These are phyloP conservation scores for Dalechampia spathulata DNA, from an alignment of 441 rosid genomes.

Conservation along the genomic window DNA sequence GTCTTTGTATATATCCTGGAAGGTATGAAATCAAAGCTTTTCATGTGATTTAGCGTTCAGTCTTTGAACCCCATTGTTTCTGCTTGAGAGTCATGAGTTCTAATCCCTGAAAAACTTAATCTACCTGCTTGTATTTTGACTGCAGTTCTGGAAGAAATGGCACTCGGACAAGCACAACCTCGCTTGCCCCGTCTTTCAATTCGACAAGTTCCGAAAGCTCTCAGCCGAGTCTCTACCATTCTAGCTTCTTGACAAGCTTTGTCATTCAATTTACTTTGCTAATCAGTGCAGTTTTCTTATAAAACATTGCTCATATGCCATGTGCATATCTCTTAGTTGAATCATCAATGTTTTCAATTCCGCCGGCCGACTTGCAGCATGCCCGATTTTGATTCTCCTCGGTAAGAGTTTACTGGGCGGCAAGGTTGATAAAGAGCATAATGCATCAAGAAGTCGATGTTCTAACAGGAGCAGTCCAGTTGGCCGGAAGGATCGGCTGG, in stretches of 20 bases:
- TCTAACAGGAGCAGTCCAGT: slow-evolving; percentile 23
- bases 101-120: slow-evolving; percentile 7
- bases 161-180: slow-evolving; percentile 51
- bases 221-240: slow-evolving; percentile 19
- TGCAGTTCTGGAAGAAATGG: slow-evolving; percentile 66
- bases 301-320: slow-evolving; percentile 19
- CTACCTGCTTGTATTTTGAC: slow-evolving; percentile 2
- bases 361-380: slow-evolving; percentile 21
- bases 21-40: slow-evolving; percentile 42
- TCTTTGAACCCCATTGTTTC: not conserved
- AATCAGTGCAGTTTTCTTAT: slow-evolving; percentile 37
- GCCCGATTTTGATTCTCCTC: slow-evolving; percentile 60
- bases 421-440: slow-evolving; percentile 26
- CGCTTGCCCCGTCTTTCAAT: slow-evolving; percentile 76
- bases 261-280: slow-evolving; percentile 37
- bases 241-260: slow-evolving; percentile 37
- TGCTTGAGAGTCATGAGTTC: not conserved
- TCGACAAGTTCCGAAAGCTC: slow-evolving; percentile 52
- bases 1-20: slow-evolving; percentile 68
- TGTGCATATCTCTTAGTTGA: slow-evolving; percentile 8
- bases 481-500: slow-evolving; percentile 17
- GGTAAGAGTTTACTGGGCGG: slow-evolving; percentile 29
- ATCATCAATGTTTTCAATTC: slow-evolving; percentile 15
- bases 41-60: not conserved
- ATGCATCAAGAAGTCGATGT: slow-evolving; percentile 17